phyloP scores from a whole-genome alignment of 2,329 filamentous ascomycete genomes.

The Elsinoe necatrix region DNA sequence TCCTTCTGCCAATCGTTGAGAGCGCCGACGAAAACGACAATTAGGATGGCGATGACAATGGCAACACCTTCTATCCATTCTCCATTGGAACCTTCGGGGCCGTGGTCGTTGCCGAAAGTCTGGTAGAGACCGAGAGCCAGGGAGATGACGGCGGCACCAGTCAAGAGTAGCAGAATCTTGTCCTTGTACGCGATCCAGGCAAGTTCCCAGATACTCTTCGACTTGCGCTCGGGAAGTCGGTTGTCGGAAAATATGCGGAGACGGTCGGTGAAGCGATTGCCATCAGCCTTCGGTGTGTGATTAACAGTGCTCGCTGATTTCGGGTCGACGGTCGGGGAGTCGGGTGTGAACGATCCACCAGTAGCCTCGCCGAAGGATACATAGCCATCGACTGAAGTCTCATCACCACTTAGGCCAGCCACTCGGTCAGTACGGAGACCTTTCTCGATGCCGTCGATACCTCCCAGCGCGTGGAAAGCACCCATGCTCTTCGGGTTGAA shows the following conservation, averaged over 20 bases:
- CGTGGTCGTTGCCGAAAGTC: constrained; percentile 52
- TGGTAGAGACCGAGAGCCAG: constrained; percentile 68
- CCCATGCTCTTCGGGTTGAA: constrained; percentile 70
- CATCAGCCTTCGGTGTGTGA: constrained; percentile 21
- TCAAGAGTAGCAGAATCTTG: constrained; percentile 66
- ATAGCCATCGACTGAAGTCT: constrained; percentile 53
- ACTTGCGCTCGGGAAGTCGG: constrained; percentile 58
- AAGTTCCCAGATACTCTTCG: constrained; percentile 60
- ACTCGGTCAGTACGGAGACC: constrained; percentile 59
- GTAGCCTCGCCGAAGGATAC: constrained; percentile 61
- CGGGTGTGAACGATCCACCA: background rate
- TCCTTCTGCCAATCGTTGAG: constrained; percentile 78
- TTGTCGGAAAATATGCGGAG: constrained; percentile 64
- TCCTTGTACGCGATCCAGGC: constrained; percentile 80
- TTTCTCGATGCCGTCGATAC: constrained; percentile 62
- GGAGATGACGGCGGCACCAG: constrained; percentile 63
- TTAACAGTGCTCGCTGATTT: constrained; percentile 22
- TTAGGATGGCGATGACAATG: constrained; percentile 65
- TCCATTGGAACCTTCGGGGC: constrained; percentile 48
- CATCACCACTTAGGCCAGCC: constrained; percentile 62
- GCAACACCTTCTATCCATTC: constrained; percentile 79
- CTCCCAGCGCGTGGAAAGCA: constrained; percentile 68
- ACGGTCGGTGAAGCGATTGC: constrained; percentile 49
- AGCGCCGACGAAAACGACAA: constrained; percentile 70
- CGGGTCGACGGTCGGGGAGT: constrained; percentile 18